Evolutionary conservation across 805 yeast species (phyloP).

Genomic region (Ogataea saltuana): DNA sequence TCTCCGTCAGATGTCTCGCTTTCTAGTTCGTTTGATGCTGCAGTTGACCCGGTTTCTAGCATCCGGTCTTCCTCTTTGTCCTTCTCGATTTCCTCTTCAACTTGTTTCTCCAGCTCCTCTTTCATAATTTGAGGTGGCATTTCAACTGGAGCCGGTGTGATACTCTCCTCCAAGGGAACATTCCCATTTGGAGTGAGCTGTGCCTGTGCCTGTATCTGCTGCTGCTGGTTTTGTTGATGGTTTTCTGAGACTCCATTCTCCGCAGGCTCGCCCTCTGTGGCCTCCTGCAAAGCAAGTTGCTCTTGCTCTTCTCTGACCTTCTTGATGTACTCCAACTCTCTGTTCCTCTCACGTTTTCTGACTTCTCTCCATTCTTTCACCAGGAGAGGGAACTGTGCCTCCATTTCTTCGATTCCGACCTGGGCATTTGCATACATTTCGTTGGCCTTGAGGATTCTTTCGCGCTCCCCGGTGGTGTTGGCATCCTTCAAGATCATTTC

Average conservation of each 20-base stretch:
- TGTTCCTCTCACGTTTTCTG: constrained; percentile 60
- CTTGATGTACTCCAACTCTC: constrained; percentile 47
- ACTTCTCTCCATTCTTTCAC: constrained; percentile 74
- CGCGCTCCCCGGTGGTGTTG: constrained; percentile 74
- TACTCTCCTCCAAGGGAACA: constrained; percentile 1
- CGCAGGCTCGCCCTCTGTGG: not conserved
- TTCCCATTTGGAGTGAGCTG: constrained; percentile 21
- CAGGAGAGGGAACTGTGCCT: constrained; percentile 61
- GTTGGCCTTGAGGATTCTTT: constrained; percentile 74
- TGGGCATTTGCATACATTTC: constrained; percentile 97
- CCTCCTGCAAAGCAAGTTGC: not conserved
- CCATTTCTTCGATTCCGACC: constrained; percentile 90
- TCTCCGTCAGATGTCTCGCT: constrained; percentile 25
- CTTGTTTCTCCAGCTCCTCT: constrained; percentile 18
- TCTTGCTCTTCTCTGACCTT: constrained; percentile 32
- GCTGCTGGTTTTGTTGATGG: constrained; percentile 5
- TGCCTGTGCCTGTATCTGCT: constrained; percentile 21
- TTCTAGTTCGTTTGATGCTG: too few species aligned
- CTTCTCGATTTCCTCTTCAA: constrained; percentile 12
- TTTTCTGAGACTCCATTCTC: constrained; percentile 10
- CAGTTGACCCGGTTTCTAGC: too few species aligned
- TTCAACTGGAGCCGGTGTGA: constrained; percentile 20
- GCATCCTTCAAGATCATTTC: constrained; percentile 83
- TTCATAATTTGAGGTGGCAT: constrained; percentile 14
- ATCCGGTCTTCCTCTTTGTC: constrained; percentile 14